Percentiles rank a stretch among this genome's conserved stretches.
These are phyloP conservation scores for Alternaria ventricosa DNA, from an alignment of 2,329 filamentous ascomycete species.

Conservation along the genomic window DNA sequence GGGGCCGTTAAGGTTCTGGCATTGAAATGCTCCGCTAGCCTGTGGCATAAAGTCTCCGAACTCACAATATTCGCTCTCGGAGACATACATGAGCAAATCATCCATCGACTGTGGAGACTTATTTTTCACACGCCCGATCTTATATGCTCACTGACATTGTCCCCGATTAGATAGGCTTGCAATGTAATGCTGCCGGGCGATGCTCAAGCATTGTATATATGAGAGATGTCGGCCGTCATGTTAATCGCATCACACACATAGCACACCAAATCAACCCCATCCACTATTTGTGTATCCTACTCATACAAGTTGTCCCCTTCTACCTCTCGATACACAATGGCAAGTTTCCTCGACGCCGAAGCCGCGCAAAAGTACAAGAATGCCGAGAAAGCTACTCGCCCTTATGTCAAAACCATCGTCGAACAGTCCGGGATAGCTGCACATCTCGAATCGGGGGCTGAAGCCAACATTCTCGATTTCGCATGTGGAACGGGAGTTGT, in stretches of 20 bases:
- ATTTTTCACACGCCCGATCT: neutral
- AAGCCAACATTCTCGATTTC: slow-evolving; percentile 29
- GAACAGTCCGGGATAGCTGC: slow-evolving; percentile 6
- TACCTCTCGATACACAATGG: neutral
- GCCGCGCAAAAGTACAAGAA: slow-evolving; percentile 25
- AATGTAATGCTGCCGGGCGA: neutral
- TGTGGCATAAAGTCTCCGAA: neutral
- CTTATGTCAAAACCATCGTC: slow-evolving; percentile 24
- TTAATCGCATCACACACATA: neutral
- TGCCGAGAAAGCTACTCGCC: slow-evolving; percentile 28
- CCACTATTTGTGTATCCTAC: too few relatives aligned
- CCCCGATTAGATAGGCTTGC: too few relatives aligned
- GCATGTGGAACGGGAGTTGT: slow-evolving; percentile 36
- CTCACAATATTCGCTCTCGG: neutral
- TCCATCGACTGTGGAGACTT: neutral
- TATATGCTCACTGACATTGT: neutral
- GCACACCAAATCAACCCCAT: neutral
- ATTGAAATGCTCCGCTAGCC: neutral
- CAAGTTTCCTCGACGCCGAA: slow-evolving; percentile 1
- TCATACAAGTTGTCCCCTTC: neutral
- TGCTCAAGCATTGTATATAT: neutral
- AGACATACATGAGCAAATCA: neutral
- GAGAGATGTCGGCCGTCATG: neutral
- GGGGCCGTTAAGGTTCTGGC: too few relatives aligned
- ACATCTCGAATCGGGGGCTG: neutral